Evolutionary conservation across 805 yeast genomes (phyloP).

Genomic region (Lachancea thermotolerans): DNA sequence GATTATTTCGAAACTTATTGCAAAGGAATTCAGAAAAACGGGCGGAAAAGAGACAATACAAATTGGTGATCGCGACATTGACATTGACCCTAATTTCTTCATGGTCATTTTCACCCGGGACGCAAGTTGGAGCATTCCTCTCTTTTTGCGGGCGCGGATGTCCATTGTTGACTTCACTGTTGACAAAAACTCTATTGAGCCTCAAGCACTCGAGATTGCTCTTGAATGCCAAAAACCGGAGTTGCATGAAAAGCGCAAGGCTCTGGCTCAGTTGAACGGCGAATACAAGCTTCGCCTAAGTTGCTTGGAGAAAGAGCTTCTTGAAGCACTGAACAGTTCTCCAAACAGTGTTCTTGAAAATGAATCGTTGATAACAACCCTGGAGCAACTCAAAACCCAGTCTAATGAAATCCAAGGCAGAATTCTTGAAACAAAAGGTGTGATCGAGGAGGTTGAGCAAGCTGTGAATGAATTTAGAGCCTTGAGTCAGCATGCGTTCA

Average conservation of each 20-base stretch:
- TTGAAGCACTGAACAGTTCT: conserved; percentile 50
- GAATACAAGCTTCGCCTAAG: conserved; percentile 51
- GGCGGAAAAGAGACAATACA: conserved; percentile 66
- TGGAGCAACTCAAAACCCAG: conserved; percentile 62
- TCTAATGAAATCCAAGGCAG: conserved; percentile 47
- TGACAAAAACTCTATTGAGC: conserved; percentile 60
- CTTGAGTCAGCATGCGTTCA: conserved; percentile 50
- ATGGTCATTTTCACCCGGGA: conserved; percentile 59
- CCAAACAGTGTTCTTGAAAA: conserved; percentile 63
- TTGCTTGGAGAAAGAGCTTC: conserved; percentile 50
- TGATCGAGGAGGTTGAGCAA: conserved; percentile 49
- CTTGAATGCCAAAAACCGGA: conserved; percentile 58
- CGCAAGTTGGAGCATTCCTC: conserved; percentile 38
- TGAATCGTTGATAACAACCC: conserved; percentile 47
- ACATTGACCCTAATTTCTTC: conserved; percentile 56
- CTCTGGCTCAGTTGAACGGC: conserved; percentile 48
- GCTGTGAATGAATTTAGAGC: conserved; percentile 43
- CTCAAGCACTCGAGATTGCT: conserved; percentile 52
- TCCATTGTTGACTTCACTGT: conserved; percentile 62
- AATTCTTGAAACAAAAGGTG: conserved; percentile 45
- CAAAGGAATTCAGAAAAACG: conserved; percentile 48
- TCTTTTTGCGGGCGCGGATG: conserved; percentile 57
- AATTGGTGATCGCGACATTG: conserved; percentile 59
- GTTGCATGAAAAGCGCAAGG: conserved; percentile 49
- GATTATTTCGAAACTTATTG: conserved; percentile 52